Conservation (phyloP, 2,329 filamentous ascomycete genomes). For the Neopestalotiopsis sp. region DNA sequence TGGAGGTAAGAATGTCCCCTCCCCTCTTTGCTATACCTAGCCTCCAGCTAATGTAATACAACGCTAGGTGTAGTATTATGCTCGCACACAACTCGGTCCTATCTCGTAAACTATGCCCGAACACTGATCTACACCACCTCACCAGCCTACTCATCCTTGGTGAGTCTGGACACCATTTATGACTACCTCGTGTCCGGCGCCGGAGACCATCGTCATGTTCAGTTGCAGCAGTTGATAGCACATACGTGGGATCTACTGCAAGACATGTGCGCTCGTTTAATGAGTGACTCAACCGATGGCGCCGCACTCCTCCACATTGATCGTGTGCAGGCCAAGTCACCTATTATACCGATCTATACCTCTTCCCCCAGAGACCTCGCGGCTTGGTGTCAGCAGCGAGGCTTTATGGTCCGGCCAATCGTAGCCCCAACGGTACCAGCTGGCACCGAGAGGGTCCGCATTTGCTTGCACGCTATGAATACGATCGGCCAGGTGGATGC, state of each 20-base stretch:
- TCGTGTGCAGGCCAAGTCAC: conserved; percentile 41
- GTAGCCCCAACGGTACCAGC: conserved; percentile 63
- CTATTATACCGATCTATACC: conserved; percentile 62
- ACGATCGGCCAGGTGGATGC: conserved; percentile 41
- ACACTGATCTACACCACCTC: conserved; percentile 77
- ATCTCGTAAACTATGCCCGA: conserved; percentile 78
- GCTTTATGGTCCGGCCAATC: conserved; percentile 61
- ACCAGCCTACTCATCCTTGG: conserved; percentile 60
- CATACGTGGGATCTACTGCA: conserved; percentile 36
- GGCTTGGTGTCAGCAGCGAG: conserved; percentile 52
- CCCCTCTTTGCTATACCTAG: conserved; percentile 14
- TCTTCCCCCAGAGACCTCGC: conserved; percentile 58
- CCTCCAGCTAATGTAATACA: conserved; percentile 24
- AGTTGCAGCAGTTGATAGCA: conserved; percentile 49
- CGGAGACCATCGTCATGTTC: conserved; percentile 32
- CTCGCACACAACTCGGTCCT: conserved; percentile 61
- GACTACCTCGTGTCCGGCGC: conserved; percentile 28
- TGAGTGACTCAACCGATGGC: background rate
- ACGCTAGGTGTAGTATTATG: conserved; percentile 64
- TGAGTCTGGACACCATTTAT: conserved; percentile 35
- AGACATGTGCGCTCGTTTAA: conserved; percentile 29
- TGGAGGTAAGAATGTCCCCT: conserved; percentile 59
- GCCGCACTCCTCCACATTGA: background rate
- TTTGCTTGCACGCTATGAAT: conserved; percentile 65
- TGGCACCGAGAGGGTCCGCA: conserved; percentile 60